phyloP scores from a whole-genome alignment of 2,329 filamentous ascomycete species.

The Colletotrichum aenigma region DNA sequence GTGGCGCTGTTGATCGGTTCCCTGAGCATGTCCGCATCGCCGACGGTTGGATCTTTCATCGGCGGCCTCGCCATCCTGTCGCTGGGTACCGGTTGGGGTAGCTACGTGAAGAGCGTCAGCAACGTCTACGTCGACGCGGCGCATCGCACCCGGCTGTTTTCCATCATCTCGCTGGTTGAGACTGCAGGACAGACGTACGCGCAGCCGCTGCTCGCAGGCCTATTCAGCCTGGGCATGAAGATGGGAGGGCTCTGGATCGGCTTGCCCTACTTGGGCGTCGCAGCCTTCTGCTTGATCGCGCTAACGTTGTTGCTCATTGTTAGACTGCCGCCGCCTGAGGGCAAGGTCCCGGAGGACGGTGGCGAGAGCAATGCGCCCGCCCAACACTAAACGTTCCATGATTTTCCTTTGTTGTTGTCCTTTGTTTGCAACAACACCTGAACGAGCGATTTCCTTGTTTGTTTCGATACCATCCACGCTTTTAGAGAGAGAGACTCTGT shows the following conservation, averaged over 20 bases:
- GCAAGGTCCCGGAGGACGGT: neutral
- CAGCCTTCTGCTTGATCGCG: neutral
- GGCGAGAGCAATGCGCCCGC: neutral
- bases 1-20: slow-evolving; percentile 24
- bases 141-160: slow-evolving; percentile 32
- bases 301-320: slow-evolving; percentile 4
- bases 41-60: slow-evolving; percentile 27
- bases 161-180: slow-evolving; percentile 26
- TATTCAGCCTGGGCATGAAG: slow-evolving; percentile 33
- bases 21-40: slow-evolving; percentile 28
- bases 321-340: neutral
- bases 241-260: slow-evolving; percentile 32
- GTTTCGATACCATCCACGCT: neutral
- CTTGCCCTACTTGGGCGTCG: slow-evolving; percentile 34
- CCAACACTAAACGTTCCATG: neutral
- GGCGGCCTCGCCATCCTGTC: slow-evolving; percentile 31
- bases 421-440: neutral
- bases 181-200: slow-evolving; percentile 28
- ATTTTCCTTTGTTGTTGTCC: neutral
- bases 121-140: slow-evolving; percentile 29
- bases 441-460: neutral
- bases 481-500: neutral
- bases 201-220: slow-evolving; percentile 29
- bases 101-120: slow-evolving; percentile 29
- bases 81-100: slow-evolving; percentile 28